Base-by-base conservation (phyloP, 176 grass and related monocot genomes). In the Musa itinerans region DNA sequence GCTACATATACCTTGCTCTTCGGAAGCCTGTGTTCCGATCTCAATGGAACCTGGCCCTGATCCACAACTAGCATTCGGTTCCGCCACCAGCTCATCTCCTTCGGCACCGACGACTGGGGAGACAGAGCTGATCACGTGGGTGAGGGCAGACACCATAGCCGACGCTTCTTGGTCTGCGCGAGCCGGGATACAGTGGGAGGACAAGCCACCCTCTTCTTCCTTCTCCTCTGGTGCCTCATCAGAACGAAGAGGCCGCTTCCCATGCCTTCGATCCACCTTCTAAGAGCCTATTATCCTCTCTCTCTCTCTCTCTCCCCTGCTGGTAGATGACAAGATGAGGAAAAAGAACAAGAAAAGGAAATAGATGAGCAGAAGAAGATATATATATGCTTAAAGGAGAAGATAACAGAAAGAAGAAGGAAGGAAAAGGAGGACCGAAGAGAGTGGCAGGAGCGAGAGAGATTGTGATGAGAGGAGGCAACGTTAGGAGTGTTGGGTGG, bases 231-330 rank as follows among this genome's bases (percentile, higher is more conserved):
- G 48, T 43, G 81, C 52, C 81, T 77, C 79, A 62, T 88, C 88
- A 54, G 89, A 79, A 26, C 85, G 86, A 48, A 96, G 85, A 54
- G 93, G 79, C 76, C 93, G 81, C 89, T 92, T 96, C 54, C 89
- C 89, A 92, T 96, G 85, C 71, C 85, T 65, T 75, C 85, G 81
- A 72, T 91, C 87, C 91, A 92, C 93, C 87, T 92, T 90, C 34
- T 43, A 6, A 43, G 82, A 73, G 80, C 78, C 62, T 75, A 58
- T 72, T 54, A 19, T 20, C 53, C 52, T 57, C 65, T 15, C 21
- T 26, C 13, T 73, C 19, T n/a, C 23, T 65, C 26, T 83, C 52
- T 12, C 23, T 25, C 23, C 56, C 34, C 34, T 43, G 3, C 34
- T 43, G 34, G 34, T 43, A 43, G 55, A 57, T 4, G 14, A 61